Evolutionary conservation across 208 protist genomes (phyloP), one percentile per base, ranked within the genome.

Genomic region (Naegleria fowleri): DNA sequence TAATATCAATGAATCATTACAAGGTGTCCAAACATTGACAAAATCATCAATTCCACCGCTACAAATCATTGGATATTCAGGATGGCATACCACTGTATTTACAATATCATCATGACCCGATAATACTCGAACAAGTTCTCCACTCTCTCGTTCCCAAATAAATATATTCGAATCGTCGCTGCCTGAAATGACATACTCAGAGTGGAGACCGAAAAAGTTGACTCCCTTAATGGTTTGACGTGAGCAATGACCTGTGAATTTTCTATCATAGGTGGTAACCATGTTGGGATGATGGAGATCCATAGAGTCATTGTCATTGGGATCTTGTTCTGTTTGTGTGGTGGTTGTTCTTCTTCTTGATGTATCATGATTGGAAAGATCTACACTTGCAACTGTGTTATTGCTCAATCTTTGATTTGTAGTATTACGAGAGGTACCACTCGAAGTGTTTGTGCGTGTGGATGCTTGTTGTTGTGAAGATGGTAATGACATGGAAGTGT

Each of bases 111-210:
- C 55, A 19, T 67, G 55, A 67, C 55, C 55, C 2, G 11, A 15
- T 29, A 87, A 55, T 3, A 87, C 22, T 55, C 43, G 11, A 15
- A 87, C 83, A 22, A 87, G 40, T 19, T 87, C 83, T 55, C 83
- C 83, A 29, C 19, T 87, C 19, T 87, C 19, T n/a, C 22, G 3
- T 29, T 87, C 83, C 83, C 83, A 87, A 87, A 87, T 87, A 29
- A 87, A 15, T 0, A 87, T 87, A 55, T 87, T 29, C 11, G 11
- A n/a, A 55, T 55, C 22, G 83, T 87, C 83, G 19, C 19, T n/a
- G 0, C 83, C 83, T 48, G 43, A 55, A 15, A 55, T 55, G 83
- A 87, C 83, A 55, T 55, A 87, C 19, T 87, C 83, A 22, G 43
- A 55, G 19, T 87, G 11, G 11, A 15, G 11, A 55, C 83, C 83